Evolutionary conservation across 2,329 filamentous ascomycete genomes (phyloP), one percentile per base, ranked within the genome.

Genomic region (Calonectria ilicicola): DNA sequence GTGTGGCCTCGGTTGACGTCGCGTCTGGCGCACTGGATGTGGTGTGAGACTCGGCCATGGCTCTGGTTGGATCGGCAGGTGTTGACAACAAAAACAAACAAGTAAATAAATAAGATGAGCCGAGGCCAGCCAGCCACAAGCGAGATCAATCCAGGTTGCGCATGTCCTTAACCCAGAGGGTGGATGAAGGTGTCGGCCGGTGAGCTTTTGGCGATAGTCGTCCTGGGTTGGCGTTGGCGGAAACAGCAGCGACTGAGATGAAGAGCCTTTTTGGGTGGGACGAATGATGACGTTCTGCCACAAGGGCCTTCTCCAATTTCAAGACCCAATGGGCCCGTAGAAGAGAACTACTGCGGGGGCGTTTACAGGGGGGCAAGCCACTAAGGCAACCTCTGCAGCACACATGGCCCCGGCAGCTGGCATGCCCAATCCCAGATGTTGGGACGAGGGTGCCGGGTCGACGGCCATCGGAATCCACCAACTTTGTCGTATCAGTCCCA

Each of bases 1-100:
- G 84, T 58, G 83, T 82, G 65, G 80, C 80, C 77, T 85, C 84
- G 77, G 75, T 76, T 15, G 76, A 70, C 29, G 70, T 67, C 65
- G 76, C 67, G 58, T 76, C 70, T 47, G 67, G 67, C 35, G 73
- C 63, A 49, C 72, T 67, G 38, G 70, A 73, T 66, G 72, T 74
- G 53, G 72, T 76, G 65, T 78, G 80, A 70, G 78, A 75, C 64
- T 81, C 80, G 27, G 58, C 66, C 66, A 68, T 68, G 42, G n/a
- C 46, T 67, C 80, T 81, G 80, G 56, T 73, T 71, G 64, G 63
- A 47, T 67, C 58, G 72, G 69, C 65, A 65, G 56, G 12, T 46
- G 26, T 40, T 14, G 47, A 26, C 35, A 40, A 69, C 69, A 56
- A 58, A 76, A 68, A 62, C 40, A 47, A 67, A 53, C 60, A 23